Conservation (phyloP, 306 rosid species). For the Corylus avellana region DNA sequence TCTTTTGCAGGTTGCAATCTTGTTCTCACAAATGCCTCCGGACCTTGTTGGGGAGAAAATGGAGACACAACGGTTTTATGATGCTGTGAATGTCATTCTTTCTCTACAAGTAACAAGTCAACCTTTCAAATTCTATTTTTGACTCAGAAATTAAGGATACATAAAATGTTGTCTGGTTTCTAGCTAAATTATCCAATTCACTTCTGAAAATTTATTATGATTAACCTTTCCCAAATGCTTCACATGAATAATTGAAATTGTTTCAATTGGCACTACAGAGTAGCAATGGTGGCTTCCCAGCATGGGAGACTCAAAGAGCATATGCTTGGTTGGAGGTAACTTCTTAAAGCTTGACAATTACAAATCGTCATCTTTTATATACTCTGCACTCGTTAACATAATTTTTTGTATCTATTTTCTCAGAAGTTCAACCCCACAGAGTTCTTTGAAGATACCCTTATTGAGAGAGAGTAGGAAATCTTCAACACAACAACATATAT, state of each 20-base stretch:
- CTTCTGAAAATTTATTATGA: background rate
- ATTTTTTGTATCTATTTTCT: background rate
- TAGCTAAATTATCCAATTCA: too few relatives aligned
- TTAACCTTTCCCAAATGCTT: background rate
- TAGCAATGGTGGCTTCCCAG: slow-evolving; percentile 57
- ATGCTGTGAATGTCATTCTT: slow-evolving; percentile 58
- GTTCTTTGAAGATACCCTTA: too few relatives aligned
- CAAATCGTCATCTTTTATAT: background rate
- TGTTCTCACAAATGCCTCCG: slow-evolving; percentile 47
- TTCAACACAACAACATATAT: background rate
- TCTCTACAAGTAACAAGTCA: slow-evolving; percentile 42
- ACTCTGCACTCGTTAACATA: too few relatives aligned
- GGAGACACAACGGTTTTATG: slow-evolving; percentile 33
- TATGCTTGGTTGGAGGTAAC: slow-evolving; percentile 32
- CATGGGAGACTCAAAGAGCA: slow-evolving; percentile 67
- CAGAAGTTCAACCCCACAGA: slow-evolving; percentile 60
- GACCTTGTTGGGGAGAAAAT: slow-evolving; percentile 29
- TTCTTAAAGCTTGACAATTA: background rate
- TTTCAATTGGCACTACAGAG: slow-evolving; percentile 30
- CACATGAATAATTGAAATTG: background rate
- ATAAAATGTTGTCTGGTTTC: too few relatives aligned
- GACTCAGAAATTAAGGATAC: too few relatives aligned
- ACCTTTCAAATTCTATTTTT: background rate
- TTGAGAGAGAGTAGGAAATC: too few relatives aligned
- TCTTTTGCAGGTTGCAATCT: slow-evolving; percentile 39